Evolutionary conservation across 192 early-diverging fungal species (phyloP), one percentile per base, ranked within the genome.

Genomic region (Cladochytrium replicatum): DNA sequence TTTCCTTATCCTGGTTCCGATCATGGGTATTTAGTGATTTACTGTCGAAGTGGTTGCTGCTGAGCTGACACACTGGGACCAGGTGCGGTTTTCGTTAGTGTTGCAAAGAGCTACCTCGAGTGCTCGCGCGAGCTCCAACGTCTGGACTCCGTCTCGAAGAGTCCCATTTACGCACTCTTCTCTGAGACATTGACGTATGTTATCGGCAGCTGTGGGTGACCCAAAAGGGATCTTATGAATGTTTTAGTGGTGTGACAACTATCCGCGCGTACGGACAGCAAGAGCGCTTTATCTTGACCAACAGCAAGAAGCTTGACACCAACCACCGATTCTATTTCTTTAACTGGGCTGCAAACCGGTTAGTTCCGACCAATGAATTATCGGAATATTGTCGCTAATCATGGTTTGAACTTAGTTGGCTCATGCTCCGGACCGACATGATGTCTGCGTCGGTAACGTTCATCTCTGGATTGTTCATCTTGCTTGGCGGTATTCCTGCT

Each of bases 281-380:
- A 53, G 25, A 52, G 19, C 50, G 62, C 6, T 69, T 67, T 46
- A 52, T 64, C 32, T 45, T 54, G 17, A 69, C 78, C 27, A 91
- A 90, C 53, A 68, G 83, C 55, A 43, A 66, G 13, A 66, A 55
- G 22, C 46, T 69, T 13, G 62, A 97, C 59, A 66, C 63, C 43
- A 88, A 89, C 69, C 91, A 93, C 63, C 72, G 90, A 8, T 82
- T 89, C 5, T 91, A 80, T 58, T 82, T 91, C 48, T 79, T 83
- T 59, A 72, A 91, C 69, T 92, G 91, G 89, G 77, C 74, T 3
- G 69, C 80, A 13, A 92, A 90, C 71, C 71, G 74, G 22, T 76
- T 67, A 68, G 50, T 76, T 9, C 55, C 62, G n/a, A n/a, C n/a
- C n/a, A n/a, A n/a, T n/a, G n/a, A n/a, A n/a, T n/a, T n/a, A n/a